Conservation (phyloP, 352 stramenopile genomes). For the Pythium myriotylum region DNA sequence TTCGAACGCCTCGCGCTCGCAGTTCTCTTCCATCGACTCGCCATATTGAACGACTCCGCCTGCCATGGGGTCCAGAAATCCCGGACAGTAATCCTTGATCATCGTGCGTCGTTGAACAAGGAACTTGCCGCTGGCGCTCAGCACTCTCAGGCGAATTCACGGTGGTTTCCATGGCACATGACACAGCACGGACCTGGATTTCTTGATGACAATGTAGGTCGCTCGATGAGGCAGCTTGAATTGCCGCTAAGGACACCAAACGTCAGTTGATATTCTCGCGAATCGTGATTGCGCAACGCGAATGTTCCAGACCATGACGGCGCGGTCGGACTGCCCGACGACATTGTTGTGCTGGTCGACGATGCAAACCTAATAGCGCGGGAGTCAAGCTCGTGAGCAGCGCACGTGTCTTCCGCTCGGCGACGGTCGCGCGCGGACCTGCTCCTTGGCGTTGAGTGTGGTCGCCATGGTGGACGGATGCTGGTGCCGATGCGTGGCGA, state of each 20-base stretch:
- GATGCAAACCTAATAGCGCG: constrained; percentile 68
- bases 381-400: not conserved
- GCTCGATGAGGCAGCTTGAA: constrained; percentile 84
- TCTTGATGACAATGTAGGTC: constrained; percentile 88
- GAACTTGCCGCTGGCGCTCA: constrained; percentile 59
- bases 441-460: constrained; percentile 57
- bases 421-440: constrained; percentile 28
- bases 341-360: constrained; percentile 83
- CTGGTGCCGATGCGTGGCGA: too few relatives aligned
- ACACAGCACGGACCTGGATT: constrained; percentile 56
- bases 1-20: constrained; percentile 72
- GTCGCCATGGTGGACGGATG: constrained; percentile 14
- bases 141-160: too few relatives aligned
- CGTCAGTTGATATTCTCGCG: too few relatives aligned
- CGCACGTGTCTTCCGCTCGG: not conserved
- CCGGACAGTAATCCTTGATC: constrained; percentile 90
- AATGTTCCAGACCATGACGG: constrained; percentile 64
- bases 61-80: constrained; percentile 81
- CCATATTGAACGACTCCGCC: constrained; percentile 81
- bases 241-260: constrained; percentile 59
- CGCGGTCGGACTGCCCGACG: constrained; percentile 77
- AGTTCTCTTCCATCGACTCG: constrained; percentile 72
- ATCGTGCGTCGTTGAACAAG: constrained; percentile 85
- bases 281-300: not conserved
- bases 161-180: too few relatives aligned